Evolutionary conservation across 1,139 yeast species (phyloP).

Genomic region (Nakaseomyces kungkrabaensis): DNA sequence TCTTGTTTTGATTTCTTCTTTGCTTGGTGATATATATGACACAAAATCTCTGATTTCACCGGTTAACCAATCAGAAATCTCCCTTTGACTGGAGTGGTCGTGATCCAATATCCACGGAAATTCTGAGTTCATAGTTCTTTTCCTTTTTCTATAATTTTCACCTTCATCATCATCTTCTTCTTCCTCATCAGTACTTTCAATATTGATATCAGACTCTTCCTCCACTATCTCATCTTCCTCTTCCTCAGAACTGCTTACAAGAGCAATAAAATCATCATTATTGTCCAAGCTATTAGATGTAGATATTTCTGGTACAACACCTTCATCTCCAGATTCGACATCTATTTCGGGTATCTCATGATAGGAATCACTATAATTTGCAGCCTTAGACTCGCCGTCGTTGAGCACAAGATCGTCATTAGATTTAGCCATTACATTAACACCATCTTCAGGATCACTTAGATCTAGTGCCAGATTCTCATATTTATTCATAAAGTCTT

Average conservation of each 20-base stretch:
- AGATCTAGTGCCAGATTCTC: slow-evolving; percentile 17
- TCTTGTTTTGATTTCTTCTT: slow-evolving; percentile 60
- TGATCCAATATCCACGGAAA: slow-evolving; percentile 78
- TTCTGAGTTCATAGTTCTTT: slow-evolving; percentile 30
- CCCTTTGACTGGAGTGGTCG: slow-evolving; percentile 65
- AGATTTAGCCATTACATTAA: slow-evolving; percentile 5
- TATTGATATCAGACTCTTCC: slow-evolving; percentile 16
- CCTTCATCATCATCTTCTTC: slow-evolving; percentile 8
- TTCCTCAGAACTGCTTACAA: slow-evolving; percentile 26
- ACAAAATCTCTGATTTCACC: slow-evolving; percentile 82
- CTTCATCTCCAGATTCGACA: slow-evolving; percentile 5
- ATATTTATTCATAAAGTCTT: slow-evolving; percentile 23
- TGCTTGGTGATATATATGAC: slow-evolving; percentile 78
- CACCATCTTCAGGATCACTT: slow-evolving; percentile 11
- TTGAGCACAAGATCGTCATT: background rate
- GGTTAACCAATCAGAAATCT: slow-evolving; percentile 81
- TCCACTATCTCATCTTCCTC: slow-evolving; percentile 14
- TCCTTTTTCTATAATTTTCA: slow-evolving; percentile 7
- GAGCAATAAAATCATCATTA: slow-evolving; percentile 34
- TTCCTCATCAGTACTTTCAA: slow-evolving; percentile 25
- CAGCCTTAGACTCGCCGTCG: slow-evolving; percentile 9
- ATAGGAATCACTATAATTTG: slow-evolving; percentile 6
- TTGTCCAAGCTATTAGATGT: slow-evolving; percentile 33
- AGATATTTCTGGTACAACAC: background rate
- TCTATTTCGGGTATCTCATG: slow-evolving; percentile 7